Conservation (phyloP, 352 stramenopile species). For the Globisporangium recalcitrans region DNA sequence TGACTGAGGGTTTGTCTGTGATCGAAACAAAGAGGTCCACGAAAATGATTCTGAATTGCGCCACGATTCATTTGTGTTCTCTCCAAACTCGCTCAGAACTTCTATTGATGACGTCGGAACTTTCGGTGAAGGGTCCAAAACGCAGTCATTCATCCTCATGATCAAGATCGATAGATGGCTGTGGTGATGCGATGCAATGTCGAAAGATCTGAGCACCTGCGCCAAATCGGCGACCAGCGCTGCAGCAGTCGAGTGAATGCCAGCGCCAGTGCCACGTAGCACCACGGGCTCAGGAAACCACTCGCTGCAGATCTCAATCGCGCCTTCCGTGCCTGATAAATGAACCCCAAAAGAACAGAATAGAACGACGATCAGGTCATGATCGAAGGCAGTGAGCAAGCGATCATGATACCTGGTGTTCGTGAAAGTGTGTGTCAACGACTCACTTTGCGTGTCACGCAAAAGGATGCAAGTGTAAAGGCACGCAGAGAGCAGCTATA, state of each 20-base stretch:
- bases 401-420: no score
- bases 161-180: neutral
- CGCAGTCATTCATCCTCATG: neutral
- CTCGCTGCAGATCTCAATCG: conserved; percentile 48
- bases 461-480: no score
- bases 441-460: conserved; percentile 22
- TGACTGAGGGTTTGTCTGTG: no score
- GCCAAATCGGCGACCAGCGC: conserved; percentile 50
- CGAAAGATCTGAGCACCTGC: conserved; percentile 7
- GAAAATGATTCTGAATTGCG: neutral
- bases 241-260: conserved; percentile 49
- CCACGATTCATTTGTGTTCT: neutral
- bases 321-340: conserved; percentile 45
- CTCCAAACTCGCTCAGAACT: neutral
- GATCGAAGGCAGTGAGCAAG: neutral
- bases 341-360: no score
- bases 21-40: neutral
- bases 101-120: conserved; percentile 7
- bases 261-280: conserved; percentile 55
- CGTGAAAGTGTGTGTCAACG: neutral
- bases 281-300: conserved; percentile 58
- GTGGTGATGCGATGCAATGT: neutral
- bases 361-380: no score
- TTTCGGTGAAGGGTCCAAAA: conserved; percentile 2
- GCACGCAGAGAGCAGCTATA: no score